A percentile compares a stretch with the other conserved stretches of the same genome.
Conservation (phyloP, 192 early-diverging fungal species). For the Coemansia sp. region DNA sequence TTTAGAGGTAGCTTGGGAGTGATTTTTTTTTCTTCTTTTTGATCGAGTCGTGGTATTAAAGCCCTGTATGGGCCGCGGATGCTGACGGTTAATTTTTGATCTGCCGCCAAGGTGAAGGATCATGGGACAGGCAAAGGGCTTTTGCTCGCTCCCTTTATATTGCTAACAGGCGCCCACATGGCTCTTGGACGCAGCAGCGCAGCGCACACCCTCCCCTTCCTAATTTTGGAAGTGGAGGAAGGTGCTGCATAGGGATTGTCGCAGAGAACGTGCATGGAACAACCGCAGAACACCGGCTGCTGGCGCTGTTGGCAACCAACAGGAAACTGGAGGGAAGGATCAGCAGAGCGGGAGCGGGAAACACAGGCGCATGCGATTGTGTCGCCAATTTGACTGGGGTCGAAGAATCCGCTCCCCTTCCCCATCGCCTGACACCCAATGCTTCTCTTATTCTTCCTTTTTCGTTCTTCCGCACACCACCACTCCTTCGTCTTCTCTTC, state of each 20-base stretch:
- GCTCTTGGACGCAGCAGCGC: too few relatives aligned
- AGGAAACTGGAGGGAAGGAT: background rate
- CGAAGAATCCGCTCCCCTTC: background rate
- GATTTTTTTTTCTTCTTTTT: too few relatives aligned
- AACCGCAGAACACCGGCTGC: background rate
- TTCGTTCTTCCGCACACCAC: conserved; percentile 1
- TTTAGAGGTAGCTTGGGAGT: too few relatives aligned
- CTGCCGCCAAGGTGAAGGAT: too few relatives aligned
- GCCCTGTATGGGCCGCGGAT: too few relatives aligned
- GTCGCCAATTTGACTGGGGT: background rate
- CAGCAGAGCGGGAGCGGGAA: background rate
- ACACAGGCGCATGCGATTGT: background rate
- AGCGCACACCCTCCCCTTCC: too few relatives aligned
- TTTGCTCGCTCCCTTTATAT: too few relatives aligned
- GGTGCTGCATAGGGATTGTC: background rate
- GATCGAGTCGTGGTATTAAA: too few relatives aligned
- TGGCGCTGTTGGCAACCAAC: background rate
- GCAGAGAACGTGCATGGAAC: background rate
- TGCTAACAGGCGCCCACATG: too few relatives aligned
- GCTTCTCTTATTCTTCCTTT: conserved; percentile 8
- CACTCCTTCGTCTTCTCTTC: conserved; percentile 16
- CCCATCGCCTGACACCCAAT: background rate
- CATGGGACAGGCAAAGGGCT: too few relatives aligned
- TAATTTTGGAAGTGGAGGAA: too few relatives aligned
- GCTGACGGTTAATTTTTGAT: too few relatives aligned